These are phyloP conservation scores for Capsella rubella DNA, from an alignment of 441 rosid genomes.

Conservation along the genomic window DNA sequence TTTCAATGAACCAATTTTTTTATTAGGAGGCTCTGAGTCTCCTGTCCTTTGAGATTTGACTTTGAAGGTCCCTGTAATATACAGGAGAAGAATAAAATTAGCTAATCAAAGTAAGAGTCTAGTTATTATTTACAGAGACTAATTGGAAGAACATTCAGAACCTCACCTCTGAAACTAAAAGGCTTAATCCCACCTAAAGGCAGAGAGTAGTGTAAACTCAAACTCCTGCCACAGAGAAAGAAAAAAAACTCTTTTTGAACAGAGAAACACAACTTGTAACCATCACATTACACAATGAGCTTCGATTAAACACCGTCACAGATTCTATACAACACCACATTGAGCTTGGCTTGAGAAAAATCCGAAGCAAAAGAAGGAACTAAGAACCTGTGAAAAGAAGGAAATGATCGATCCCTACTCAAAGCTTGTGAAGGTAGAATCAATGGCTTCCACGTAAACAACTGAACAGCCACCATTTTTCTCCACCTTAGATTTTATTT, in stretches of 20 bases:
- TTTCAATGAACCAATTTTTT: slow-evolving; percentile 29
- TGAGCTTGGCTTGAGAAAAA: too few relatives aligned
- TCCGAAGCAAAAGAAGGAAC: background rate
- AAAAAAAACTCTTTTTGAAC: background rate
- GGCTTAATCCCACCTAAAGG: slow-evolving; percentile 35
- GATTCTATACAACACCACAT: too few relatives aligned
- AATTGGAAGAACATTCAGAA: background rate
- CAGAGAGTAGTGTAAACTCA: slow-evolving; percentile 28
- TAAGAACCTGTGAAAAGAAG: slow-evolving; percentile 52
- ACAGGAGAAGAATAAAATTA: slow-evolving; percentile 13
- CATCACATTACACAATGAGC: background rate
- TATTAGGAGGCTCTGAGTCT: slow-evolving; percentile 38
- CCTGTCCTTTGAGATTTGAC: slow-evolving; percentile 46
- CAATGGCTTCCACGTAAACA: slow-evolving; percentile 55
- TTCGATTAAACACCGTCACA: background rate
- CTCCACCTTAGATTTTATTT: background rate
- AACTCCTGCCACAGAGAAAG: slow-evolving; percentile 20
- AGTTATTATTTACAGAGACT: background rate
- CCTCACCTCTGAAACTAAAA: slow-evolving; percentile 31
- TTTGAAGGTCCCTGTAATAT: slow-evolving; percentile 53
- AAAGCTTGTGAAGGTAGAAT: slow-evolving; percentile 46
- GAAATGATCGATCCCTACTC: slow-evolving; percentile 12
- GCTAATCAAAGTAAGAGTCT: background rate
- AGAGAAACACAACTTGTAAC: background rate
- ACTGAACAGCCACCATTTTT: slow-evolving; percentile 55